Evolutionary conservation across 2,329 filamentous ascomycete genomes (phyloP), one percentile per base, ranked within the genome.

Genomic region (Hypocrella siamensis): DNA sequence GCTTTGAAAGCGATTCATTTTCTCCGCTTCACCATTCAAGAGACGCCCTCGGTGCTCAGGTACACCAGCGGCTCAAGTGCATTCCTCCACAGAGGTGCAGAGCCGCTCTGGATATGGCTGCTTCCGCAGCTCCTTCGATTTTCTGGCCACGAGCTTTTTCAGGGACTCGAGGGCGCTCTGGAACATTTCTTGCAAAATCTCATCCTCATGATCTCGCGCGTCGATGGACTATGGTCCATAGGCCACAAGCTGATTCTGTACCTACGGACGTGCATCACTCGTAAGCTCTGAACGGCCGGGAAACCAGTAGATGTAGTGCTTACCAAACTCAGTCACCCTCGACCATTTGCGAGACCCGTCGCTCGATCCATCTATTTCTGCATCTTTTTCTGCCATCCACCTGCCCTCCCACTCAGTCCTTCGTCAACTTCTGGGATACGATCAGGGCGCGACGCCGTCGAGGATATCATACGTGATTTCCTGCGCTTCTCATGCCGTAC

Each of bases 1-100:
- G 73, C 72, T 1, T 54, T 69, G 22, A 78, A 84, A 46, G 85
- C 83, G 32, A 65, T 93, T 30, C 72, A 79, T 41, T 85, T 93
- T 32, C 65, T 94, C 28, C 68, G 70, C 35, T 67, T 79, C 31
- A 81, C 80, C 3, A 67, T 93, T 40, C 67, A 73, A 39, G 80
- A 85, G 46, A 81, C 78, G 6, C 84, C 81, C 3, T 59, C 64
- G 24, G 68, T 85, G n/a, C 58, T 88, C 18, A 55, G 65, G 15
- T 62, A 60, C 36, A 52, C 49, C 18, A 53, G 58, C 9, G 47
- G 56, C 15, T 45, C 45, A 3, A 54, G 54, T 27, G 49, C 52
- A 4, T 61, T 64, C 28, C 48, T 73, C 33, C 63, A 64, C 31
- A 59, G 69, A 26, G 68, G 74, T 12, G 54, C 54, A 25, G 73